Evolutionary conservation across 345 rosid species (phyloP), one percentile per base, ranked within the genome.

Genomic region (Mercurialis annua): DNA sequence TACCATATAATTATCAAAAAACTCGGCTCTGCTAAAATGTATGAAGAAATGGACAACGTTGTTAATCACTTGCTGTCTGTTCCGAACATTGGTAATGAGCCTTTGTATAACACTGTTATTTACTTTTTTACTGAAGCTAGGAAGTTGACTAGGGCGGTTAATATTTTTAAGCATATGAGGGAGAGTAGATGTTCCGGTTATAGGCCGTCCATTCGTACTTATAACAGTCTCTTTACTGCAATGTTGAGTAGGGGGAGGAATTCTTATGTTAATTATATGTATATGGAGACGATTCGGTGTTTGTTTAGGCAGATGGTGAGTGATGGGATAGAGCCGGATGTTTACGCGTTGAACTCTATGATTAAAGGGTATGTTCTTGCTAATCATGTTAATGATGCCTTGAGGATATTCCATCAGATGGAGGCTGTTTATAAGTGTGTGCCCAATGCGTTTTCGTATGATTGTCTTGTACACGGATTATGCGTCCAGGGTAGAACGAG

Each of bases 321-420:
- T 79, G 92, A 82, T 58, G 87, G 93, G 69, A 80, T 92, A 36
- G 96, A 88, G 30, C 97, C 98, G 4, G 97, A 92, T 71, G 72
- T 88, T 23, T 85, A 68, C 54, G 68, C 88, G 0, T 70, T 87
- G 85, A 87, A 87, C 69, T 80, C 85, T 57, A 78, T 92, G 89
- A 87, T 92, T 43, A 92, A 87, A 71, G 96, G 98, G 21, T 92
- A 84, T 5, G 90, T 90, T 59, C 89, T 92, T 31, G 87, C 98
- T 2, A 90, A 88, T 59, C 98, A 90, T 50, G 90, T 92, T 23
- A 92, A 92, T 50, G 97, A 92, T 75, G 98, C 98, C 53, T 80
- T 92, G 27, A 85, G 98, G 64, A 80, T 90, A 73, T 92, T 92
- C 78, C 98, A 92, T 27, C 97, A 92, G 54, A 90, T 92, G 93